phyloP scores from a whole-genome alignment of 345 rosid species.

The Lepidium aucheri region DNA sequence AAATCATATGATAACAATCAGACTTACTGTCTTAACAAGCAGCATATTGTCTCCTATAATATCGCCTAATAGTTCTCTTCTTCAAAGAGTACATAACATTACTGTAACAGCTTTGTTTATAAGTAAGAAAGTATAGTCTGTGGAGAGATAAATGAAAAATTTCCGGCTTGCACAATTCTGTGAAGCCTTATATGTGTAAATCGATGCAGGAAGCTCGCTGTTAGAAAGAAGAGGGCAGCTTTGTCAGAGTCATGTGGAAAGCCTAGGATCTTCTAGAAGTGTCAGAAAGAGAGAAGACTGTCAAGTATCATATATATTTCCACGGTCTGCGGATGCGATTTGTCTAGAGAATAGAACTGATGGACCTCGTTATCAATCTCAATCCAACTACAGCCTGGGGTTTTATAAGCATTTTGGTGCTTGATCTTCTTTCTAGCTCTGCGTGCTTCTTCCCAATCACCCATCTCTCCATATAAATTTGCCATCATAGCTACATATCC shows the following conservation, averaged over 20 bases:
- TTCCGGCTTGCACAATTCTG: neutral
- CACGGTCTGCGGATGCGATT: constrained; percentile 45
- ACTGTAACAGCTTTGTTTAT: neutral
- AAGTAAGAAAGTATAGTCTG: neutral
- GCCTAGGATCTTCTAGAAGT: neutral
- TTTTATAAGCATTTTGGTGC: constrained; percentile 52
- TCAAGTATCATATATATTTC: constrained; percentile 45
- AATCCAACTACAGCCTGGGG: constrained; percentile 88
- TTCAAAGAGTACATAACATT: neutral
- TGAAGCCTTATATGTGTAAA: neutral
- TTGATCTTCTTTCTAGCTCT: constrained; percentile 55
- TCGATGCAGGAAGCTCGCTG: neutral
- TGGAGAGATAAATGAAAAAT: neutral
- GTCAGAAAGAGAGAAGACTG: constrained; percentile 19
- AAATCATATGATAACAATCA: neutral
- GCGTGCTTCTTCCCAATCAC: constrained; percentile 69
- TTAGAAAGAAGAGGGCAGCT: neutral
- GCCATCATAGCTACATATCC: constrained; percentile 72
- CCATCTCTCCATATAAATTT: constrained; percentile 59
- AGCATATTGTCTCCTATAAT: neutral
- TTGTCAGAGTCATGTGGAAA: neutral
- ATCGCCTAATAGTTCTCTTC: neutral
- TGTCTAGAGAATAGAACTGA: constrained; percentile 61
- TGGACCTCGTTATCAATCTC: constrained; percentile 55
- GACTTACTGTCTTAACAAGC: neutral